Conservation (phyloP, 805 yeast genomes). For the Barnettozyma sucrosica region DNA sequence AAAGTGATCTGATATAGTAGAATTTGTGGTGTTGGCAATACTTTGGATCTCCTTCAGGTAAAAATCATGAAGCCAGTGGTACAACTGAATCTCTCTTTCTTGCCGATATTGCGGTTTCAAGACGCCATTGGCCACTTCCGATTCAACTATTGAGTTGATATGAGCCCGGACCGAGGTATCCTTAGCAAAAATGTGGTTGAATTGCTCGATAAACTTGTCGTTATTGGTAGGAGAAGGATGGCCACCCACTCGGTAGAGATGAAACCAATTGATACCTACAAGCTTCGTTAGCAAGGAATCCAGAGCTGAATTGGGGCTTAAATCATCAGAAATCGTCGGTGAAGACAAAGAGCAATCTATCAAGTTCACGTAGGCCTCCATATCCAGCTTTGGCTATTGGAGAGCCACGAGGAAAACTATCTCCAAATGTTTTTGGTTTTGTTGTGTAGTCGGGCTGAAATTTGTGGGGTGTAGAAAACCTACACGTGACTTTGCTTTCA, state of each 20-base stretch:
- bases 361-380: constrained; percentile 4
- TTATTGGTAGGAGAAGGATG: neutral
- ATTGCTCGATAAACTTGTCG: neutral
- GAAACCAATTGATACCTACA: constrained; percentile 6
- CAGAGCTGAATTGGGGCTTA: neutral
- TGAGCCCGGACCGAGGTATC: constrained; percentile 12
- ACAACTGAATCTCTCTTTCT: constrained; percentile 10
- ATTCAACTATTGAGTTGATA: constrained; percentile 6
- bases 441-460: neutral
- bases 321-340: neutral
- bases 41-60: constrained; percentile 10
- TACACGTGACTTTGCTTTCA: neutral
- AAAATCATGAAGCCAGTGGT: constrained; percentile 13
- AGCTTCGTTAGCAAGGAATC: constrained; percentile 1
- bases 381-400: neutral
- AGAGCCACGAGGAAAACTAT: neutral
- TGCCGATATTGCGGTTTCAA: constrained; percentile 1
- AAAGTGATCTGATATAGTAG: constrained; percentile 12
- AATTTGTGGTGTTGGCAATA: constrained; percentile 12
- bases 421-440: neutral
- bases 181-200: constrained; percentile 3
- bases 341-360: neutral
- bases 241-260: neutral
- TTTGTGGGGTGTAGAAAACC: neutral
- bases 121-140: constrained; percentile 13